Percentiles rank a stretch among this genome's conserved stretches.
These are phyloP conservation scores for Yamadazyma buinensis DNA, from an alignment of 1,139 yeast species.

Conservation along the genomic window DNA sequence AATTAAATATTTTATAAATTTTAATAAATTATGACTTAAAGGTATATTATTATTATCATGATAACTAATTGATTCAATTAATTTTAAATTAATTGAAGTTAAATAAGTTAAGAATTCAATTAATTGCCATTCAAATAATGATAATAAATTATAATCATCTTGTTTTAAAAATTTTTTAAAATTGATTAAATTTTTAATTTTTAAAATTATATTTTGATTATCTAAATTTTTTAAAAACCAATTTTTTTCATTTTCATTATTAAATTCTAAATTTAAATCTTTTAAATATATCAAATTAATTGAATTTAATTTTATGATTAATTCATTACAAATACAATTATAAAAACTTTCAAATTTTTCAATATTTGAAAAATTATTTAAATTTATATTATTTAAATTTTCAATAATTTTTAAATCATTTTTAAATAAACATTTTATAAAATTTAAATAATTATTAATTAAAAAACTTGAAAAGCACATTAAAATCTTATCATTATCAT, in stretches of 20 bases:
- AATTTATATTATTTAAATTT: slow-evolving; percentile 3
- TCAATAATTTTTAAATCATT: slow-evolving; percentile 5
- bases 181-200: slow-evolving; percentile 3
- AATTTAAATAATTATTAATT: slow-evolving; percentile 8
- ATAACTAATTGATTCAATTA: slow-evolving; percentile 1
- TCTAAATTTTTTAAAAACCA: background rate
- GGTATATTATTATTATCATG: slow-evolving; percentile 2
- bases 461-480: slow-evolving; percentile 19
- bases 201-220: slow-evolving; percentile 1
- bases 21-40: slow-evolving; percentile 6
- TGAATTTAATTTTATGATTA: background rate
- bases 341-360: slow-evolving; percentile 6
- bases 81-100: slow-evolving; percentile 8
- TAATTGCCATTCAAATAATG: slow-evolving; percentile 13
- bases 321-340: slow-evolving; percentile 2
- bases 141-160: slow-evolving; percentile 3
- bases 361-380: background rate
- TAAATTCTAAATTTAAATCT: slow-evolving; percentile 1
- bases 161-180: slow-evolving; percentile 2
- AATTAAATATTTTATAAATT: slow-evolving; percentile 11
- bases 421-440: slow-evolving; percentile 8
- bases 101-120: slow-evolving; percentile 11
- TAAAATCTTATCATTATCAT: slow-evolving; percentile 12
- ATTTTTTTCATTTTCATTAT: background rate
- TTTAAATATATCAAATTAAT: slow-evolving; percentile 3